Conservation (phyloP, 768 basidiomycete species). For the Lactarius sp. region DNA sequence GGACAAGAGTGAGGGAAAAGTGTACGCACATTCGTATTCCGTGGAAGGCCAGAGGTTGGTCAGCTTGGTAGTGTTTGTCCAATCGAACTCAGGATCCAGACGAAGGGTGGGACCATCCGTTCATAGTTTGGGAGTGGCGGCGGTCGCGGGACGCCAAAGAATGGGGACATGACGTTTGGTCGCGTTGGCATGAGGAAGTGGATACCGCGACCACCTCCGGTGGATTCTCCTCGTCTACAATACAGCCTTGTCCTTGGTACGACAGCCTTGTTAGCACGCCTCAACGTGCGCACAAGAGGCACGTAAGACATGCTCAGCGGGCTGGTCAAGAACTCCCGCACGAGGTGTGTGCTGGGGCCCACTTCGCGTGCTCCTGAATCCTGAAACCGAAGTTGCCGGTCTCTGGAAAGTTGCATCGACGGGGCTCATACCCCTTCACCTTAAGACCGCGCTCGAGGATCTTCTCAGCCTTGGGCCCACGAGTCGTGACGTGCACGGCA, state of each 20-base stretch:
- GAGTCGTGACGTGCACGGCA: conserved; percentile 23
- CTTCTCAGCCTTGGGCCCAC: conserved; percentile 11
- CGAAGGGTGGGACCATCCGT: conserved; percentile 48
- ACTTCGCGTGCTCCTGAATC: conserved; percentile 25
- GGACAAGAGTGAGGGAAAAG: background rate
- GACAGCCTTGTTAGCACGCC: conserved; percentile 39
- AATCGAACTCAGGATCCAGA: conserved; percentile 46
- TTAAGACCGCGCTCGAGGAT: background rate
- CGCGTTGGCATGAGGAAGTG: conserved; percentile 32
- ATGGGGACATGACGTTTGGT: conserved; percentile 35
- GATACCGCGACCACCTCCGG: conserved; percentile 43
- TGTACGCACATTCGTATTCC: conserved; percentile 58
- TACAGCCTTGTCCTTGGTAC: conserved; percentile 35
- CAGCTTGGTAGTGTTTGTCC: conserved; percentile 52
- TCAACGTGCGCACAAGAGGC: conserved; percentile 53
- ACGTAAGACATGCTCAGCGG: conserved; percentile 69
- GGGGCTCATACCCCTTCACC: conserved; percentile 70
- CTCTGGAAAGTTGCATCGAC: conserved; percentile 95
- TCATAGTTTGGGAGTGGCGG: conserved; percentile 40
- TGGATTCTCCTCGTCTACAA: conserved; percentile 28
- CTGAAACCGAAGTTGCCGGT: conserved; percentile 99
- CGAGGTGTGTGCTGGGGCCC: conserved; percentile 32
- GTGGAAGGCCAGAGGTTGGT: conserved; percentile 62
- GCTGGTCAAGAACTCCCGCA: conserved; percentile 63
- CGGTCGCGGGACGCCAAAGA: conserved; percentile 40